Base-by-base conservation (phyloP, 352 stramenopile species). In the Blastocystis sp. region DNA sequence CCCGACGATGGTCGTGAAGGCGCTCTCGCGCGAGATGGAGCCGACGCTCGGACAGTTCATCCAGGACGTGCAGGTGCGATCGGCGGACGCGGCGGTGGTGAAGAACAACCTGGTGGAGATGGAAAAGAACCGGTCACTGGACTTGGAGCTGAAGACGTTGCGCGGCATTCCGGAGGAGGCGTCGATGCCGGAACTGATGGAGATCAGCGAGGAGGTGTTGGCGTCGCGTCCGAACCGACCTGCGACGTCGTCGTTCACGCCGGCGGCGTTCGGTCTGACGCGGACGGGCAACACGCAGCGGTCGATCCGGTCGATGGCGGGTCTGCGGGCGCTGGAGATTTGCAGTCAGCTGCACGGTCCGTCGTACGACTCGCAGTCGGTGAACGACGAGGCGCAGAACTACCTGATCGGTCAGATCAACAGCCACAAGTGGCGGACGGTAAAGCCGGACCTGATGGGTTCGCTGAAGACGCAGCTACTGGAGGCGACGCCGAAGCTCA, bases 61-160 rank as follows among this genome's bases (percentile, higher is more conserved):
- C 21, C 67, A 78, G 51, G 51, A 64, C 51, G 67, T 78, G 29
- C 46, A 78, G 36, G 67, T 64, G 46, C 27, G 46, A 0, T 9
- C 4, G 9, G 51, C 51, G 8, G 67, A 78, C n/a, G 8, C 46
- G 9, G 29, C 18, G 9, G 44, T 56, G 21, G 67, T 78, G 14
- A 38, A 57, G 46, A 56, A 16, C 11, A 9, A 9, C 8, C 36
- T 78, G 14, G 67, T 67, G 51, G 51, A 78, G 8, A 64, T 57
- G 51, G 67, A 78, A 24, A 78, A 78, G 67, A 78, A 78, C 8
- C 27, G 67, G n/a, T 64, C 67, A n/a, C 32, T 78, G 14, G 67
- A 57, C 8, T 24, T 78, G 67, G 67, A 78, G 36, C 51, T 78
- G 16, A 57, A 78, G 51, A 64, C 67, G 27, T 34, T 78, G 51